Evolutionary conservation across 2,329 filamentous ascomycete species (phyloP), one percentile per base, ranked within the genome.

Genomic region (Neodidymelliopsis sp.): DNA sequence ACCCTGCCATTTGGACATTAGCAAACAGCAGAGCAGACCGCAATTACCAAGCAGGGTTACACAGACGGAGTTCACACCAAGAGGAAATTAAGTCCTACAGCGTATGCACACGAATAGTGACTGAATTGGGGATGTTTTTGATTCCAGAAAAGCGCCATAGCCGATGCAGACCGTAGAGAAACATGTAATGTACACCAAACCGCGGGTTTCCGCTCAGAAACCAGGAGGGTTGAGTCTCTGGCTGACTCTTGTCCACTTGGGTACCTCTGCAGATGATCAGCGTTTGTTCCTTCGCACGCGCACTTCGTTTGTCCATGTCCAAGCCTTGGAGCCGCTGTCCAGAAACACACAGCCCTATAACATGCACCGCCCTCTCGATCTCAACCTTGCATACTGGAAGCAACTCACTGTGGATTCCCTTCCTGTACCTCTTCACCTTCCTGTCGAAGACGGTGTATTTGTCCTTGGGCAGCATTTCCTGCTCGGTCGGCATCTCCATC

Each of bases 371-470:
- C 16, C 37, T 22, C 31, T 10, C 20, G 13, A 6, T 15, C 29
- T 20, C n/a, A n/a, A 28, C 12, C 27, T 28, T n/a, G 27, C n/a
- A n/a, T 12, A 4, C 27, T 10, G 15, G 47, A 38, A 27, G 29
- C 20, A 47, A 85, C 91, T 65, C 82, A 96, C 92, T 97, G 77
- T 97, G 93, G 74, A 99, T 92, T 46, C 91, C 90, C 84, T 99
- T 99, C 72, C 94, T 83, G 75, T 97, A 99, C 65, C 84, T 87
- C 85, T 92, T 96, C 73, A 89, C 91, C 76, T 97, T 97, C 65
- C 92, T 87, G 75, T 96, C 93, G 75, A 97, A 99, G 67, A 99
- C 88, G 20, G 91, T 96, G 78, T 99, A 99, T 78, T 99, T 99
- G 78, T 99, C 94, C 75, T 85, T 88, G 35, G 94, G 88, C 73